A percentile compares a stretch with the other conserved stretches of the same genome.
Conservation (phyloP, 2,329 filamentous ascomycete species). For the Penicillium glabrum region DNA sequence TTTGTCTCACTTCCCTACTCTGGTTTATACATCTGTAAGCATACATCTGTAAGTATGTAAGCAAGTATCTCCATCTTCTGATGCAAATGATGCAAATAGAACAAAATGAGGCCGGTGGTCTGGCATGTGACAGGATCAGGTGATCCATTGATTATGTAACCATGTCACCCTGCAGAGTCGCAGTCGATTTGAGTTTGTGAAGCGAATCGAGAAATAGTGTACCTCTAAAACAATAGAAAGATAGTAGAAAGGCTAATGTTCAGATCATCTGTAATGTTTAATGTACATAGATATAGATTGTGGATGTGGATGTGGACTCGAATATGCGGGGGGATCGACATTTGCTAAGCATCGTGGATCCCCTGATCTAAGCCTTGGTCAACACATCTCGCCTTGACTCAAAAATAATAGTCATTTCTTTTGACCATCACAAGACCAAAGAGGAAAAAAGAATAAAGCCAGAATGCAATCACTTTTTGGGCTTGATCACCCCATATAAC, state of each 20-base stretch:
- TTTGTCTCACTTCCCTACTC: too few relatives aligned
- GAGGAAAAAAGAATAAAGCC: not conserved
- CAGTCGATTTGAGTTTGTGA: too few relatives aligned
- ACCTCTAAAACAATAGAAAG: too few relatives aligned
- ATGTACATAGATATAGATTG: not conserved
- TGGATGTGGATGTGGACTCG: not conserved
- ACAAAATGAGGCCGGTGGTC: too few relatives aligned
- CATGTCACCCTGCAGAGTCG: not conserved
- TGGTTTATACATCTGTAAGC: too few relatives aligned
- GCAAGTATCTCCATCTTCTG: not conserved
- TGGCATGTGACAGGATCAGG: not conserved
- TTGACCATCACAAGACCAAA: too few relatives aligned
- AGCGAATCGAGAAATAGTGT: too few relatives aligned
- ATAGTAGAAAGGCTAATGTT: too few relatives aligned
- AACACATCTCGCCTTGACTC: not conserved
- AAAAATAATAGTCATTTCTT: too few relatives aligned
- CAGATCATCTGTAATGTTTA: too few relatives aligned
- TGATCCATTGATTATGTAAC: not conserved
- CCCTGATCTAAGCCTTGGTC: not conserved
- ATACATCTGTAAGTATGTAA: too few relatives aligned
- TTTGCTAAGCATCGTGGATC: constrained; percentile 4
- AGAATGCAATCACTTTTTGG: not conserved
- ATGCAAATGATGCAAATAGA: not conserved
- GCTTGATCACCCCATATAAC: constrained; percentile 2
- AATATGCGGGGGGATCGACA: constrained; percentile 5